Evolutionary conservation across 805 yeast species (phyloP), one percentile per base, ranked within the genome.

Genomic region (Metschnikowia gelsemii): DNA sequence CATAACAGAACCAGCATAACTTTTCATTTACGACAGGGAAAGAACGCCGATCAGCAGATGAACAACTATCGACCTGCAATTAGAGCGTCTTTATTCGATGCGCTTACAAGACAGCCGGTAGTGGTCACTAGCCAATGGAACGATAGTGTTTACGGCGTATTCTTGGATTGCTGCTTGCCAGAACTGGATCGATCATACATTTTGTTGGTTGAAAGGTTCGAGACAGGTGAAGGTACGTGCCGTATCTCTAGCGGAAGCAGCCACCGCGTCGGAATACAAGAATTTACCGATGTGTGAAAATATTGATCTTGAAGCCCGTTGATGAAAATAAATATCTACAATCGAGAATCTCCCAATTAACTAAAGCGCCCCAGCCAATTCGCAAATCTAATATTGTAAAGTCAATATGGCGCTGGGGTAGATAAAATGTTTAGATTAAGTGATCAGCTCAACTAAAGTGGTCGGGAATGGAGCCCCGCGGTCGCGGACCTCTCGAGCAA

Each of bases 131-230:
- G 63, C 21, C 40, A 50, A 11, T 75, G 77, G 70, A 62, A 61
- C 40, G 71, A 69, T 42, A 59, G 64, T 17, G 46, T 72, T 6
- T 71, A 70, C 52, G 81, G 81, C 0, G 54, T 70, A 3, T 75
- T 68, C 47, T 52, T 70, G 13, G 67, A 67, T 31, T 57, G 62
- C 33, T 28, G 30, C 3, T 32, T 63, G 3, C 53, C 54, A 0
- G 44, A 40, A 2, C 57, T 61, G 2, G 70, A 42, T 18, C 40
- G 63, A 0, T 47, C 44, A 4, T 70, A 72, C 40, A 58, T 73
- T 3, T 43, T 76, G 7, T 52, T 76, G 17, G 56, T 73, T n/a
- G 81, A 76, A 48, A 51, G 81, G 28, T 72, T 76, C 43, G 81
- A 76, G 45, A 50, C 56, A 5, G 81, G 81, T 0, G 38, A 47